Evolutionary conservation across 108 stramenopile genomes (phyloP), one percentile per base, ranked within the genome.

Genomic region (Cyclostephanos invisitatus): DNA sequence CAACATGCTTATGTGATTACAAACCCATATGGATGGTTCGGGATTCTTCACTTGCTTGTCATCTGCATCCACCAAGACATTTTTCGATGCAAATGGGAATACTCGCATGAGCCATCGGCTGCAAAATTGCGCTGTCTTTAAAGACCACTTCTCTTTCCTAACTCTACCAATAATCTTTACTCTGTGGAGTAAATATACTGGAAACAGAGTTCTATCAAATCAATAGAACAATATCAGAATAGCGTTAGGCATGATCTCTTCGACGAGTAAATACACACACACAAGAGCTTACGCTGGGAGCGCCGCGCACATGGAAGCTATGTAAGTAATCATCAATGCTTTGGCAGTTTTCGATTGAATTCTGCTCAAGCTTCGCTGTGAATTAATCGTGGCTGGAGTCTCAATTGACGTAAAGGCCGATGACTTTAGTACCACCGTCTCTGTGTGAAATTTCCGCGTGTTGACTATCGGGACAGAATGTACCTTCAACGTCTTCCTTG

Each of bases 1-100:
- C 60, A 95, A 74, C 67, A 90, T 69, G 61, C 84, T 84, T 10
- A 83, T 84, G 64, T 95, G 94, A 66, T 93, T 95, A 67, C 91
- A 92, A 5, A 91, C 94, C 94, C 94, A 95, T 28, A 95, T 83
- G 22, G 68, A 67, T 28, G 91, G 90, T 67, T 86, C 76, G 7
- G 88, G 84, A 67, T 74, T 74, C 20, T 42, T 63, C 53, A 60
- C 67, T 37, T 72, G 56, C 51, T 70, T 68, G 36, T 83, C 74
- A 60, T 75, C 70, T 46, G 49, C 73, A 40, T 83, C 62, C 25
- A 75, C 71, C 11, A 76, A 37, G 15, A 86, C 77, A 27, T 72
- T 36, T 14, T 90, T 64, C 2, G 67, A 72, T 35, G 89, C 85
- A 81, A 95, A 95, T 10, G 91, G 94, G 62, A 93, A 86, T n/a